Conservation (phyloP, 2,329 filamentous ascomycete genomes). For the Hortaea sp. region DNA sequence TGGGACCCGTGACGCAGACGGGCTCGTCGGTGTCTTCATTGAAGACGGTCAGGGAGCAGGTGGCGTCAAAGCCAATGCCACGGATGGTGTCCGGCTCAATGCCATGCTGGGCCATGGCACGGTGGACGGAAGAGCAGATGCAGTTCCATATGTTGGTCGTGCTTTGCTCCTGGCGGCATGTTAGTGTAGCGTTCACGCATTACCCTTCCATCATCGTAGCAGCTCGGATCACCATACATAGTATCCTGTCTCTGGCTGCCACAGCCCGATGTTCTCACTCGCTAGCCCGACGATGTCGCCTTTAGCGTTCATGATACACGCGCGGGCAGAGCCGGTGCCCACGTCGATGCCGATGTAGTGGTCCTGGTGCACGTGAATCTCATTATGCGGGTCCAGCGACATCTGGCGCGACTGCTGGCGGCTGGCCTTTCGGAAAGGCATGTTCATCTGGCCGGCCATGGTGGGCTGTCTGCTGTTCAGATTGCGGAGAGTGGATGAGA, state of each 20-base stretch:
- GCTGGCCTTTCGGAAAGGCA: slow-evolving; percentile 14
- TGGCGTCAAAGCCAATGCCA: slow-evolving; percentile 94
- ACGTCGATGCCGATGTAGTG: slow-evolving; percentile 86
- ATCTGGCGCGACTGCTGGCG: slow-evolving; percentile 36
- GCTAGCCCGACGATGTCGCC: slow-evolving; percentile 68
- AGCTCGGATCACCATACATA: slow-evolving; percentile 36
- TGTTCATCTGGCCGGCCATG: neutral
- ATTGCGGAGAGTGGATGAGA: neutral
- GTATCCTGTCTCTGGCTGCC: slow-evolving; percentile 45
- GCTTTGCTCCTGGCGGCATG: slow-evolving; percentile 71
- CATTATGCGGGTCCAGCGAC: slow-evolving; percentile 44
- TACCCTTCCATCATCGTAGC: neutral
- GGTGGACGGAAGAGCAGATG: slow-evolving; percentile 80
- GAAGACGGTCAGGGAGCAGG: slow-evolving; percentile 94
- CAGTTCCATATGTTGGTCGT: slow-evolving; percentile 94
- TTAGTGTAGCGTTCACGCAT: neutral
- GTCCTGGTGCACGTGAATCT: slow-evolving; percentile 46
- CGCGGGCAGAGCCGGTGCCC: slow-evolving; percentile 87
- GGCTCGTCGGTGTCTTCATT: slow-evolving; percentile 81
- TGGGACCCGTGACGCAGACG: slow-evolving; percentile 76
- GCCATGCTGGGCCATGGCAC: slow-evolving; percentile 70
- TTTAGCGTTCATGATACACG: slow-evolving; percentile 85
- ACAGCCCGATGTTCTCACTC: slow-evolving; percentile 42
- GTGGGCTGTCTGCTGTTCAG: neutral
- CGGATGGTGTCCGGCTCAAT: slow-evolving; percentile 67